Evolutionary conservation across 2,329 filamentous ascomycete species (phyloP).

Genomic region (Trichophyton simii): DNA sequence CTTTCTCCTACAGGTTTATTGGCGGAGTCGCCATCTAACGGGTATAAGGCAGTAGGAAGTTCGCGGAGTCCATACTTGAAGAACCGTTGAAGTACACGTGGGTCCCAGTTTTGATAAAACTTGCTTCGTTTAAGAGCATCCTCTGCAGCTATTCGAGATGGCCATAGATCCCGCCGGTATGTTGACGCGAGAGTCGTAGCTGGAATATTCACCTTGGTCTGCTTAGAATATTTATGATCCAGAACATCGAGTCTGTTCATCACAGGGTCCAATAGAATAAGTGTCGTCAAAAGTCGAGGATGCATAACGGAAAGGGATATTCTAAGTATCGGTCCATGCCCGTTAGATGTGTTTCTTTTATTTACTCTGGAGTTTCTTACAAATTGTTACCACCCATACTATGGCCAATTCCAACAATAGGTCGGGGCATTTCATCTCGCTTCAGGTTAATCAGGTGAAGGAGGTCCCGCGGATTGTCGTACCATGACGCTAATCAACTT

Average conservation of each 20-base stretch:
- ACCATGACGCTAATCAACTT: slow-evolving; percentile 55
- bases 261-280: slow-evolving; percentile 77
- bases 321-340: slow-evolving; percentile 15
- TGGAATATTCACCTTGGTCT: slow-evolving; percentile 20
- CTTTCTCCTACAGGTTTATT: slow-evolving; percentile 52
- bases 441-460: slow-evolving; percentile 77
- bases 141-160: slow-evolving; percentile 56
- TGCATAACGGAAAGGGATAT: slow-evolving; percentile 61
- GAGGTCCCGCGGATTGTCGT: slow-evolving; percentile 73
- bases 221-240: slow-evolving; percentile 33
- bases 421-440: slow-evolving; percentile 64
- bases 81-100: slow-evolving; percentile 63
- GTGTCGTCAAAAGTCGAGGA: slow-evolving; percentile 61
- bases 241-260: slow-evolving; percentile 40
- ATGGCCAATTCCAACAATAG: slow-evolving; percentile 74
- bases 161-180: slow-evolving; percentile 68
- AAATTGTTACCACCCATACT: slow-evolving; percentile 74
- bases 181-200: slow-evolving; percentile 46
- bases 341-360: not conserved
- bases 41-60: slow-evolving; percentile 46
- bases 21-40: slow-evolving; percentile 15
- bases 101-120: slow-evolving; percentile 77
- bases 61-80: slow-evolving; percentile 62
- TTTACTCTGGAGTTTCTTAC: slow-evolving; percentile 14
- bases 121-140: slow-evolving; percentile 53